phyloP scores from a whole-genome alignment of 306 rosid genomes.

The Begonia peltatifolia region DNA sequence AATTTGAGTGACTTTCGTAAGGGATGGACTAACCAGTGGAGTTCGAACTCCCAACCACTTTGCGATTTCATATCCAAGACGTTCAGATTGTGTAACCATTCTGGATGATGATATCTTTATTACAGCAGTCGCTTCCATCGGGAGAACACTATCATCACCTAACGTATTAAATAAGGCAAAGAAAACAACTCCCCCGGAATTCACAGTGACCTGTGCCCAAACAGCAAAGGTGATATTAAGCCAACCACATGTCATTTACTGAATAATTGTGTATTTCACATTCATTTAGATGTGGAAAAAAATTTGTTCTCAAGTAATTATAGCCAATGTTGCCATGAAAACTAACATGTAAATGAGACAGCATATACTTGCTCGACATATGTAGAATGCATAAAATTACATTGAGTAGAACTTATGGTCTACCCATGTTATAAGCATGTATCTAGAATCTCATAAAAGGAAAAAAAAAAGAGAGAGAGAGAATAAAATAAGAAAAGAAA shows the following conservation, averaged over 20 bases:
- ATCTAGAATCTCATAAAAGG: too few species aligned
- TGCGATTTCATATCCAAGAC: slow-evolving; percentile 85
- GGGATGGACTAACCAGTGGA: slow-evolving; percentile 54
- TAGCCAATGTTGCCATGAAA: too few species aligned
- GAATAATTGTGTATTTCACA: too few species aligned
- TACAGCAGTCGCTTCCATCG: slow-evolving; percentile 79
- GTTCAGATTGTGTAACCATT: slow-evolving; percentile 93
- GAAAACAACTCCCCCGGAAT: slow-evolving; percentile 95
- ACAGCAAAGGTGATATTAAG: slow-evolving; percentile 15
- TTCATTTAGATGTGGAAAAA: neutral
- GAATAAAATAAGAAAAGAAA: too few species aligned
- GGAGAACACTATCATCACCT: slow-evolving; percentile 24
- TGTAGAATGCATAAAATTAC: too few species aligned
- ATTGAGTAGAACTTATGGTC: too few species aligned
- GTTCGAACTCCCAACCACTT: slow-evolving; percentile 77
- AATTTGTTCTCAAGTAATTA: neutral
- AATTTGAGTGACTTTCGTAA: slow-evolving; percentile 4
- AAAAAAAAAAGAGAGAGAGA: too few species aligned
- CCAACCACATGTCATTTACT: too few species aligned
- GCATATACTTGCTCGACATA: too few species aligned
- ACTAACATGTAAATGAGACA: too few species aligned
- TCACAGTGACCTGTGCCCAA: slow-evolving; percentile 68
- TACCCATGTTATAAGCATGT: too few species aligned
- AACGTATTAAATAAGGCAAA: slow-evolving; percentile 62
- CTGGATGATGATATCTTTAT: slow-evolving; percentile 84